These are phyloP conservation scores for Aspergillus awamori DNA, from an alignment of 2,329 filamentous ascomycete genomes.

Conservation along the genomic window DNA sequence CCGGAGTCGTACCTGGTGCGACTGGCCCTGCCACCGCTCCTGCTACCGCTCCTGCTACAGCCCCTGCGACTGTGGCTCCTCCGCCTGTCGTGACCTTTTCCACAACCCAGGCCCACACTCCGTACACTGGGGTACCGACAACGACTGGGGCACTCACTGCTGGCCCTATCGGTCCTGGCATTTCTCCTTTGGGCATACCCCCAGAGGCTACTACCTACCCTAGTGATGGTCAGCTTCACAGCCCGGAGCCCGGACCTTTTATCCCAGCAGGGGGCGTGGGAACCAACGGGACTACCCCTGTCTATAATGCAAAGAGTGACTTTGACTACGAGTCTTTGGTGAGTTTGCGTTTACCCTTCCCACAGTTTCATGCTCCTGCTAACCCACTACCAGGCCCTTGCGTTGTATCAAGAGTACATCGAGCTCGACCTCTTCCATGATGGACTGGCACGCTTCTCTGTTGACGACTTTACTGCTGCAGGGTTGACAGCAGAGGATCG, in stretches of 20 bases:
- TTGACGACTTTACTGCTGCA: slow-evolving; percentile 67
- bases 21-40: neutral
- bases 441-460: slow-evolving; percentile 69
- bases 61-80: neutral
- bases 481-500: slow-evolving; percentile 71
- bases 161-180: slow-evolving; percentile 54
- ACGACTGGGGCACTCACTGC: slow-evolving; percentile 69
- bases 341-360: slow-evolving; percentile 15
- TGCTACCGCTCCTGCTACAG: neutral
- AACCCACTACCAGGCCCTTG: slow-evolving; percentile 54
- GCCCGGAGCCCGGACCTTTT: slow-evolving; percentile 71
- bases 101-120: slow-evolving; percentile 56
- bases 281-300: slow-evolving; percentile 74
- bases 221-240: slow-evolving; percentile 68
- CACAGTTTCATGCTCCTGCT: neutral
- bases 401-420: slow-evolving; percentile 81
- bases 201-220: slow-evolving; percentile 70
- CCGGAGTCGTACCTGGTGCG: neutral
- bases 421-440: slow-evolving; percentile 82
- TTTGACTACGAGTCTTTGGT: slow-evolving; percentile 79
- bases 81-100: slow-evolving; percentile 9
- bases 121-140: slow-evolving; percentile 67
- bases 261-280: slow-evolving; percentile 72
- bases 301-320: slow-evolving; percentile 77
- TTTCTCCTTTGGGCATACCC: slow-evolving; percentile 61